Evolutionary conservation across 192 early-diverging fungal genomes (phyloP).

Genomic region (Backusella westeae): DNA sequence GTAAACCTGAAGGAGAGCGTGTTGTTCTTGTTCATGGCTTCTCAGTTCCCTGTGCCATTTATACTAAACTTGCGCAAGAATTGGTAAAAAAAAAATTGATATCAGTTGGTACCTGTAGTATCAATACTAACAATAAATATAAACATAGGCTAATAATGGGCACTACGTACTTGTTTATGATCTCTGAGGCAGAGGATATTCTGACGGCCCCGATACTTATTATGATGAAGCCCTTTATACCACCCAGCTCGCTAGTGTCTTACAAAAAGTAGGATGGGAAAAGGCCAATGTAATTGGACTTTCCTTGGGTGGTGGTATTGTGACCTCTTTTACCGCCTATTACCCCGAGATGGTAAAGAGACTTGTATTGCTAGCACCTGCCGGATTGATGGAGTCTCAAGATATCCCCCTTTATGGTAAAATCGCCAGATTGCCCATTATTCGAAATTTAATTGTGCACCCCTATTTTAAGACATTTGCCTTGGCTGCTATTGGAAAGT

Average conservation of each 20-base stretch:
- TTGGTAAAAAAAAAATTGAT: constrained; percentile 20
- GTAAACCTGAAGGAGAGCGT: constrained; percentile 32
- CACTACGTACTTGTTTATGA: constrained; percentile 45
- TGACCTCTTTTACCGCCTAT: constrained; percentile 36
- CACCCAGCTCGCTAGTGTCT: constrained; percentile 37
- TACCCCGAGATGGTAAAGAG: constrained; percentile 43
- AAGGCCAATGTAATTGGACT: constrained; percentile 39
- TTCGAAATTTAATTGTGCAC: constrained; percentile 13
- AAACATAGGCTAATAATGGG: constrained; percentile 32
- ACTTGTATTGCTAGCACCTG: constrained; percentile 43
- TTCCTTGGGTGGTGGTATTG: constrained; percentile 46
- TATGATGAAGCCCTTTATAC: constrained; percentile 41
- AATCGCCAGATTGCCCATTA: constrained; percentile 7
- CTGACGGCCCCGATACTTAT: constrained; percentile 31
- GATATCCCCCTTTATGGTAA: constrained; percentile 21
- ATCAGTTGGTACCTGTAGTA: not conserved
- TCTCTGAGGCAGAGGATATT: constrained; percentile 50
- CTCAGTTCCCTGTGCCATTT: constrained; percentile 13
- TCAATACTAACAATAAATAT: not conserved
- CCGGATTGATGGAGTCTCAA: constrained; percentile 39
- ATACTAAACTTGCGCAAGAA: not conserved
- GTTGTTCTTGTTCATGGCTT: constrained; percentile 48
- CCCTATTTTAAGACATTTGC: constrained; percentile 19
- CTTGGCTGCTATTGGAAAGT: not conserved
- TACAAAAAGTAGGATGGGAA: constrained; percentile 48